Evolutionary conservation across 371 early-diverging fungal species (phyloP), one percentile per base, ranked within the genome.

Genomic region (Blastocladiella emersonii): DNA sequence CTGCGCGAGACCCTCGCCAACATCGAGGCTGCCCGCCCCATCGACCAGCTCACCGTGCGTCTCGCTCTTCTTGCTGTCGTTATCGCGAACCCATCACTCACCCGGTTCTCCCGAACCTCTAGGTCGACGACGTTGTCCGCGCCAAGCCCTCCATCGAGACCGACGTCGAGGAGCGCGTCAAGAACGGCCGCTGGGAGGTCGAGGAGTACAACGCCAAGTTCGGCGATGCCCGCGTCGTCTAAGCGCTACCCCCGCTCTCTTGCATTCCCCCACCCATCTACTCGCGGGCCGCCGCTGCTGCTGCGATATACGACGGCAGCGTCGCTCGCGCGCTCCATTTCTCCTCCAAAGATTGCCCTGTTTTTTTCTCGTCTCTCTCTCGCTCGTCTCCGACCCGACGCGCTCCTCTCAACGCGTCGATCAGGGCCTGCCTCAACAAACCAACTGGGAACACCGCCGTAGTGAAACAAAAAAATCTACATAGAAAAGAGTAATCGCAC

Each of bases 141-240:
- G 93, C 93, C 68, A 88, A 87, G 76, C 97, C 97, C 61, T 92
- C 93, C 66, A 74, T 95, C 67, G 87, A 85, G 71, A 80, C 82
- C 74, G 84, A 84, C 68, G 87, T 92, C 66, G 92, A 90, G 71
- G 89, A 89, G 68, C 86, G 86, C 87, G 78, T 87, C 72, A 83
- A 89, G 79, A 85, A 92, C 80, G 91, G 91, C 70, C 82, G 92
- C 72, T 97, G 89, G 91, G 80, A 77, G 51, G 84, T 91, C 67
- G 92, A 93, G 59, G 93, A 92, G 61, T 94, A 94, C 83, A 88
- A 90, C 79, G 91, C 91, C 74, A 90, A 85, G 84, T 93, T 88
- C 73, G 91, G 86, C 65, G 82, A 78, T 68, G 79, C 86, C 60
- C 78, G 83, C 62, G 78, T 88, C 77, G 82, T 88, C 76, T 91